phyloP scores from a whole-genome alignment of 116 monocot species.

The Posidonia oceanica region DNA sequence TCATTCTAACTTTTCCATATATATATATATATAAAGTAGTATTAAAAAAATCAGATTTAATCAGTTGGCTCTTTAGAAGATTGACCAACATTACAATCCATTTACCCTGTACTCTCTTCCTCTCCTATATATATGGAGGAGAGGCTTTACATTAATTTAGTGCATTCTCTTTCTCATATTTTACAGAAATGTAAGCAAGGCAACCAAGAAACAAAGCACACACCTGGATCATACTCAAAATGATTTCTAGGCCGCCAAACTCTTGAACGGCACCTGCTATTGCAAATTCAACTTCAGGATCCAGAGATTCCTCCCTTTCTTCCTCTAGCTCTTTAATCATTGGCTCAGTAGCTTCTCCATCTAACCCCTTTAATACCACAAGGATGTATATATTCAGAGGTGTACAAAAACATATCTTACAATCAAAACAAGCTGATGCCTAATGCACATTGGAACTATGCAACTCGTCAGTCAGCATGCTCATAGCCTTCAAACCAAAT shows the following conservation, averaged over 20 bases:
- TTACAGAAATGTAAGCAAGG: background rate
- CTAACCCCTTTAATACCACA: constrained; percentile 55
- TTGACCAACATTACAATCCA: background rate
- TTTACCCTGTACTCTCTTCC: background rate
- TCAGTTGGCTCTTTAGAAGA: too few relatives aligned
- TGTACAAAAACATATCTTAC: background rate
- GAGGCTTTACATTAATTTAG: too few relatives aligned
- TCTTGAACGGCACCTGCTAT: constrained; percentile 94
- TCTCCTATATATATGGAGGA: too few relatives aligned
- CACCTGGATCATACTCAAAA: constrained; percentile 93
- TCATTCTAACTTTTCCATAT: too few relatives aligned
- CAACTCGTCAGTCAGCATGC: too few relatives aligned
- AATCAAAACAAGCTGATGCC: background rate
- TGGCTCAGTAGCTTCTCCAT: constrained; percentile 99
- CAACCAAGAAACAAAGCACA: background rate
- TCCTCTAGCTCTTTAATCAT: constrained; percentile 99
- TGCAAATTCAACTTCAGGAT: constrained; percentile 97
- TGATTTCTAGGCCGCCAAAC: constrained; percentile 84
- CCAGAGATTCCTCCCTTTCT: constrained; percentile 95
- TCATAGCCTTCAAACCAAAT: too few relatives aligned
- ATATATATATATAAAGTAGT: too few relatives aligned
- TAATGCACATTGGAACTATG: background rate
- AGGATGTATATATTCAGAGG: background rate
- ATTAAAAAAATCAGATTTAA: too few relatives aligned
- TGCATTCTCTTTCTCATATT: too few relatives aligned